Evolutionary conservation across 2,329 filamentous ascomycete genomes (phyloP).

Genomic region (Phaeosphaeriaceae sp.): DNA sequence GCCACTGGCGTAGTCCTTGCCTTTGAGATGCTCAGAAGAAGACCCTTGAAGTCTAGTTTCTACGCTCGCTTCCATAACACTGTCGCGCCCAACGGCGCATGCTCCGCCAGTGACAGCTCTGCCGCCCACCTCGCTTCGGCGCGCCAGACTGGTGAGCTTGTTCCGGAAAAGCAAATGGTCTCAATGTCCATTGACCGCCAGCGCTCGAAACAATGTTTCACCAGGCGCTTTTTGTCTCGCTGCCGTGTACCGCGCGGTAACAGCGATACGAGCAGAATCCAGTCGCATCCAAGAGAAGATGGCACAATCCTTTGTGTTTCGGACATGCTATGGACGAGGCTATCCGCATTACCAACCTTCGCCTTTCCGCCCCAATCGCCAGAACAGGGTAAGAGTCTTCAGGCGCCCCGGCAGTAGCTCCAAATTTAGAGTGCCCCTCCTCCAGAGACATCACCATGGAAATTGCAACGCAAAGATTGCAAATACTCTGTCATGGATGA

Average conservation of each 20-base stretch:
- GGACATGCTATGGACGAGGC: background rate
- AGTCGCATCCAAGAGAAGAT: slow-evolving; percentile 1
- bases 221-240: slow-evolving; percentile 19
- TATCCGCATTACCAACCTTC: background rate
- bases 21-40: background rate
- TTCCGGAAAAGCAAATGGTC: slow-evolving; percentile 25
- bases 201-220: slow-evolving; percentile 25
- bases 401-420: slow-evolving; percentile 1
- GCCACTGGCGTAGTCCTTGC: too few relatives aligned
- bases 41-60: background rate
- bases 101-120: slow-evolving; percentile 6
- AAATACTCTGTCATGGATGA: background rate
- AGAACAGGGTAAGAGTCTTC: background rate
- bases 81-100: slow-evolving; percentile 1
- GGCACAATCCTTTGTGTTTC: slow-evolving; percentile 2
- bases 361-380: background rate
- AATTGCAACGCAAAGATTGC: slow-evolving; percentile 2
- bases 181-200: slow-evolving; percentile 8
- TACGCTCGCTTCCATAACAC: background rate
- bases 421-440: slow-evolving; percentile 11
- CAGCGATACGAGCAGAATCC: slow-evolving; percentile 1
- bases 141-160: slow-evolving; percentile 19
- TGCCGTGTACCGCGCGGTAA: slow-evolving; percentile 7
- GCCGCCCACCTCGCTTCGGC: slow-evolving; percentile 17
- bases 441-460: background rate